A percentile compares a stretch with the other conserved stretches of the same genome.
These are phyloP conservation scores for Pichia ethanolica DNA, from an alignment of 805 yeast species.

Conservation along the genomic window DNA sequence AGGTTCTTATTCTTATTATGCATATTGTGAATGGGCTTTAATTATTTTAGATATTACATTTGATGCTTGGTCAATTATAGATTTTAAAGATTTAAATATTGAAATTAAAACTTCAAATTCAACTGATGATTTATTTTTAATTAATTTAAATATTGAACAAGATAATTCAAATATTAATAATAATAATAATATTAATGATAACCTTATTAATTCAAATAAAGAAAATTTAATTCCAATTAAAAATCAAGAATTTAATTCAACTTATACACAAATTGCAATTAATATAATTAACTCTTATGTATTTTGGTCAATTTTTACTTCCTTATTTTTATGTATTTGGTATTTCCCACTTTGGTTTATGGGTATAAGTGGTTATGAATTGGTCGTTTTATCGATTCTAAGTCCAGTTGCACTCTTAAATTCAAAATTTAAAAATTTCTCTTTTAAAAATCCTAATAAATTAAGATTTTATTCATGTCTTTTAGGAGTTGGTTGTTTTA, in stretches of 20 bases:
- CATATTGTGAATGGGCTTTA: constrained; percentile 90
- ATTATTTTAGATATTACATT: constrained; percentile 77
- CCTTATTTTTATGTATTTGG: constrained; percentile 86
- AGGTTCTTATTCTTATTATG: constrained; percentile 95
- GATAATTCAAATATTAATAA: not conserved
- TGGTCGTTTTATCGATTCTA: constrained; percentile 47
- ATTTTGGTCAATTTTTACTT: constrained; percentile 80
- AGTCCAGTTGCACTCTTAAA: constrained; percentile 37
- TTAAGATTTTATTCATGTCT: constrained; percentile 48
- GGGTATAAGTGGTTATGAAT: constrained; percentile 96
- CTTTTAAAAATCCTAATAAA: constrained; percentile 41
- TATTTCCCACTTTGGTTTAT: constrained; percentile 96
- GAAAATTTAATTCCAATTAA: constrained; percentile 16
- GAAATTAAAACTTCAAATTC: constrained; percentile 25
- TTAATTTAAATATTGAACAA: constrained; percentile 17
- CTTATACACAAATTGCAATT: constrained; percentile 32
- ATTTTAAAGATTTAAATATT: constrained; percentile 59
- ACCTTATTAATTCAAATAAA: constrained; percentile 7
- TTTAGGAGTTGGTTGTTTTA: constrained; percentile 71
- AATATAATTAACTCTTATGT: constrained; percentile 60
- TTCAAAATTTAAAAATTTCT: constrained; percentile 31
- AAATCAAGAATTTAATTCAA: constrained; percentile 14
- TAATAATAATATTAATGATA: too few relatives aligned
- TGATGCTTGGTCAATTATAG: constrained; percentile 71
- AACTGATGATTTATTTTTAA: constrained; percentile 19